Evolutionary conservation across 805 yeast species (phyloP), one percentile per base, ranked within the genome.

Genomic region (Schwanniomyces vanrijiae): DNA sequence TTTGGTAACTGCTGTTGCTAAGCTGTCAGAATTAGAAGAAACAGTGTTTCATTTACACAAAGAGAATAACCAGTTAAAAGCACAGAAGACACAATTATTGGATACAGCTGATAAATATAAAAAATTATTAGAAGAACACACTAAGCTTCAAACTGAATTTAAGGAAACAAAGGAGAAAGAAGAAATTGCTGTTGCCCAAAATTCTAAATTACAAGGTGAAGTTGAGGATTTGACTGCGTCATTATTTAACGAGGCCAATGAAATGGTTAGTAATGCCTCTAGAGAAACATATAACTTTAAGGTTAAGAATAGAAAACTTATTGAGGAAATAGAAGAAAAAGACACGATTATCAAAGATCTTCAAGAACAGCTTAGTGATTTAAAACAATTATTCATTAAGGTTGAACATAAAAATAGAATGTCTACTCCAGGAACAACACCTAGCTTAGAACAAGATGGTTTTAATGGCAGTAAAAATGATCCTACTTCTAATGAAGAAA

Each of bases 251-350:
- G 94, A 90, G 60, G 96, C 96, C 11, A 89, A 89, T 60, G 76
- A 78, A 42, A 88, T 88, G 88, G 96, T 89, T 5, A 81, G 86
- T 42, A 81, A 83, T 51, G 96, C 96, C 0, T 80, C 88, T 49
- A 75, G 81, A 44, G 86, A 84, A 47, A 78, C 84, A 4, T 76
- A 83, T 58, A 81, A 80, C 28, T 73, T 73, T 50, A 82, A 83
- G 55, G 65, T 79, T 42, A 81, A 83, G 53, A 86, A 86, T 55
- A 68, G 76, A 28, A 82, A 77, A 52, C 61, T 87, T 41, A 57
- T 62, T 38, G 77, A 73, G 55, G 77, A 73, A 52, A 60, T 88
- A 31, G 76, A 73, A 31, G 96, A 90, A 61, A 84, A 84, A 59
- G 90, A 89, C 56, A 63, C 70, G 13, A 76, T 89, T 11, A 75